phyloP scores from a whole-genome alignment of 805 yeast genomes.

The Candida maltosa region DNA sequence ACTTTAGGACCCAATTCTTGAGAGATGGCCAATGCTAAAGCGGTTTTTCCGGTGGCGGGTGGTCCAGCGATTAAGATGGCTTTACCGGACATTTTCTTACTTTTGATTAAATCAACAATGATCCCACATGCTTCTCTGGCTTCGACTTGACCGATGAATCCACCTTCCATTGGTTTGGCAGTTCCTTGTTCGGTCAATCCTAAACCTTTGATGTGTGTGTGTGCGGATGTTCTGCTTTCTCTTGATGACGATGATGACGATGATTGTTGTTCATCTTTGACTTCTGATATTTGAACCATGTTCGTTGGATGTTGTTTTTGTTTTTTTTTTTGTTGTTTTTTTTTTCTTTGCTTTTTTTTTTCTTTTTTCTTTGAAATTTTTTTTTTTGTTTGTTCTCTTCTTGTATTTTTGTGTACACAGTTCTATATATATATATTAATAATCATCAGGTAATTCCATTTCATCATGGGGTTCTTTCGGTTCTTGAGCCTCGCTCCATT shows the following conservation, averaged over 20 bases:
- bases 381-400: too few species aligned
- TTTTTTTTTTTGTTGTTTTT: not conserved
- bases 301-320: not conserved
- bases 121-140: slow-evolving; percentile 95
- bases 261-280: slow-evolving; percentile 46
- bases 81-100: slow-evolving; percentile 90
- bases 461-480: slow-evolving; percentile 93
- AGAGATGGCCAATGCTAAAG: slow-evolving; percentile 91
- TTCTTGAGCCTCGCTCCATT: slow-evolving; percentile 95
- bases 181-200: slow-evolving; percentile 89
- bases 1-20: slow-evolving; percentile 96
- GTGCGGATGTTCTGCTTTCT: slow-evolving; percentile 85
- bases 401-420: too few species aligned
- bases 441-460: slow-evolving; percentile 1
- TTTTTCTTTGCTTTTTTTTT: not conserved
- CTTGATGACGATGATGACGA: too few species aligned
- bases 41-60: slow-evolving; percentile 98
- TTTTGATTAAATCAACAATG: slow-evolving; percentile 87
- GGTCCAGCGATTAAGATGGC: slow-evolving; percentile 96
- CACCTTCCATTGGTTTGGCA: slow-evolving; percentile 84
- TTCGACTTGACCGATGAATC: slow-evolving; percentile 73
- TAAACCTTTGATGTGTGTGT: slow-evolving; percentile 92
- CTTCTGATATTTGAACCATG: slow-evolving; percentile 80
- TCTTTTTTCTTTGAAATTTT: not conserved
- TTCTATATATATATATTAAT: too few species aligned